Evolutionary conservation across 2,329 filamentous ascomycete genomes (phyloP).

Genomic region (Didymella keratinophila): DNA sequence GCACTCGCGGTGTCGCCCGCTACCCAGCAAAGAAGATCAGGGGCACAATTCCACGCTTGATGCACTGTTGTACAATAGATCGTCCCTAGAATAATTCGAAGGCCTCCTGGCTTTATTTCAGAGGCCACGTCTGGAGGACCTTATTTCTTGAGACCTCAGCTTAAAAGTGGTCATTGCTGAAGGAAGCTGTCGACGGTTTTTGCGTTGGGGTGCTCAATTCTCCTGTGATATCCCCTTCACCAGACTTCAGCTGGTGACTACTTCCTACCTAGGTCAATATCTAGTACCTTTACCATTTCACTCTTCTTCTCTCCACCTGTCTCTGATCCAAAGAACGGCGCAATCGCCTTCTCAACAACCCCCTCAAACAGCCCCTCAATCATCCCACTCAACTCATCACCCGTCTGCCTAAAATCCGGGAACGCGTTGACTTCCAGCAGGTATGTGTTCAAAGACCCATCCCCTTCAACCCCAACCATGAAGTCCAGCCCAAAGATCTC

Average conservation of each 20-base stretch:
- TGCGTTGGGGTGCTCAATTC: too few species aligned
- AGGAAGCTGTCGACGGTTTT: too few species aligned
- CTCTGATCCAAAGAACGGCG: constrained; percentile 68
- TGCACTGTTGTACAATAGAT: too few species aligned
- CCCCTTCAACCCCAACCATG: constrained; percentile 64
- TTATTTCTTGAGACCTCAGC: too few species aligned
- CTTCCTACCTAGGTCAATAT: constrained; percentile 56
- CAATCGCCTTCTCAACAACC: constrained; percentile 72
- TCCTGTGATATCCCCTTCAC: too few species aligned
- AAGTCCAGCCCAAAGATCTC: constrained; percentile 94
- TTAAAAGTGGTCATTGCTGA: too few species aligned
- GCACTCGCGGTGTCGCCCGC: too few species aligned
- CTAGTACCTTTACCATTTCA: constrained; percentile 53
- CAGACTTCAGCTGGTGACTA: constrained; percentile 10
- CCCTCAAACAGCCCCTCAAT: constrained; percentile 80
- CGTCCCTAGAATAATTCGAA: too few species aligned
- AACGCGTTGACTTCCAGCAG: constrained; percentile 94
- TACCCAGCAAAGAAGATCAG: too few species aligned
- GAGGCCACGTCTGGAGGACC: too few species aligned
- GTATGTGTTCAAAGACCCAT: constrained; percentile 66
- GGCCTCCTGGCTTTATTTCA: too few species aligned
- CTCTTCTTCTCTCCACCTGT: constrained; percentile 18
- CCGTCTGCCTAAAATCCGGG: constrained; percentile 94
- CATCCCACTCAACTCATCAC: constrained; percentile 73
- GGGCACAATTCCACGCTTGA: too few species aligned